Conservation (phyloP, 2,329 filamentous ascomycete species). For the Colletotrichum lentis region DNA sequence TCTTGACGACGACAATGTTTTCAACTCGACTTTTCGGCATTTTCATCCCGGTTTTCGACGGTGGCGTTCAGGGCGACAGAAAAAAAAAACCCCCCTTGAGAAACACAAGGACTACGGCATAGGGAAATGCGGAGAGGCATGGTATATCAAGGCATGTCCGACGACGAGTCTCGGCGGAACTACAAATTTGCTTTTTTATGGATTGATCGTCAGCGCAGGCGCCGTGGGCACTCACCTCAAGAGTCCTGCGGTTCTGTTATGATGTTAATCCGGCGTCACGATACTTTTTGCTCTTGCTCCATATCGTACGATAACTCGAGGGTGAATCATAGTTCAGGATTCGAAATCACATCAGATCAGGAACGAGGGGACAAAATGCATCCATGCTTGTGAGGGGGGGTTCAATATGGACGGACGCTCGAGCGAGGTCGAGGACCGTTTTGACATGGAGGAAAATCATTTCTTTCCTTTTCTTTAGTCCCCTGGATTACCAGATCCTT, state of each 20-base stretch:
- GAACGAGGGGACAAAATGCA: slow-evolving; percentile 3
- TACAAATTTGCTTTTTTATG: slow-evolving; percentile 13
- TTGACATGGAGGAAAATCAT: not conserved
- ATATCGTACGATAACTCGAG: not conserved
- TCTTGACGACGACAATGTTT: slow-evolving; percentile 29
- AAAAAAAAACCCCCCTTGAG: slow-evolving; percentile 10
- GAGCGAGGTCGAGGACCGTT: slow-evolving; percentile 4
- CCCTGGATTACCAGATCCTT: not conserved
- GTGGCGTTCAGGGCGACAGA: slow-evolving; percentile 30
- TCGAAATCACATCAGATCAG: not conserved
- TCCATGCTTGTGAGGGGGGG: not conserved
- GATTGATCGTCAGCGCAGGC: not conserved
- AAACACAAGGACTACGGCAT: slow-evolving; percentile 11
- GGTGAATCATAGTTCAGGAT: slow-evolving; percentile 3
- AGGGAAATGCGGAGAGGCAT: slow-evolving; percentile 18
- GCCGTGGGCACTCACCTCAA: not conserved
- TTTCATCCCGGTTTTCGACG: slow-evolving; percentile 12
- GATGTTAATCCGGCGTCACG: not conserved
- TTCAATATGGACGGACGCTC: not conserved
- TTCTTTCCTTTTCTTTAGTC: not conserved
- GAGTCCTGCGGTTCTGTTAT: not conserved
- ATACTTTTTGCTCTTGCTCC: slow-evolving; percentile 28
- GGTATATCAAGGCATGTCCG: slow-evolving; percentile 16
- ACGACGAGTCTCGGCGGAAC: slow-evolving; percentile 20
- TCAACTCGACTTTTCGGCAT: slow-evolving; percentile 22